Base-by-base conservation (phyloP, 192 early-diverging fungal species). In the Backusella westeae region DNA sequence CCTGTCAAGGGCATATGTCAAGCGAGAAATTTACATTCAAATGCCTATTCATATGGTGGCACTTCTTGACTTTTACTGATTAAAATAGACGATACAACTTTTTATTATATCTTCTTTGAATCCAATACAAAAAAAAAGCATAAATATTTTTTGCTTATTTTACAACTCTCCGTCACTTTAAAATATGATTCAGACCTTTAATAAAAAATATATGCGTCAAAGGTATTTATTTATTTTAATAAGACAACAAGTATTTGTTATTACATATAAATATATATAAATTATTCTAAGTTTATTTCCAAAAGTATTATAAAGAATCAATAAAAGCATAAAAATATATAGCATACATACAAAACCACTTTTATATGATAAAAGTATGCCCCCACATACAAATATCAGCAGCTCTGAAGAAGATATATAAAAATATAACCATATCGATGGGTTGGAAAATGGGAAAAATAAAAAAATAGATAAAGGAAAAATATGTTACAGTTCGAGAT, bases 401-500 rank as follows among this genome's bases (percentile, higher is more conserved):
- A 63, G 26, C 10, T 29, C 2, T 63, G 56, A 29, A 63, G 56
- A 32, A 29, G 26, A 63, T 63, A 63, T 63, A 63, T 29, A 63
- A 21, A 44, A 29, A 26, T 63, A 29, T 63, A 63, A 10, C 56
- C 1, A 26, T 29, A 29, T 63, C 7, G 56, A 63, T 63, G 12
- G 23, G 29, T 63, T 29, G 56, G 56, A 63, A 29, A 63, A 56
- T 7, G 56, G 56, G 23, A 63, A 63, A 59, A 12, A 10, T 21
- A 63, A 63, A 63, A 63, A 63, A 63, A 29, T 26, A 63, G 56
- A 63, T 29, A 63, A 63, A 29, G 23, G 56, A 9, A 29, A 26
- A 63, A 59, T 59, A 59, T 59, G 53, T 59, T 59, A 59, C 53
- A 59, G 53, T 59, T 59, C 53, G 53, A 59, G 53, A 52, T 52